A percentile compares a stretch with the other conserved stretches of the same genome.
Conservation (phyloP, 2,329 filamentous ascomycete genomes). For the Neocucurbitaria cava region DNA sequence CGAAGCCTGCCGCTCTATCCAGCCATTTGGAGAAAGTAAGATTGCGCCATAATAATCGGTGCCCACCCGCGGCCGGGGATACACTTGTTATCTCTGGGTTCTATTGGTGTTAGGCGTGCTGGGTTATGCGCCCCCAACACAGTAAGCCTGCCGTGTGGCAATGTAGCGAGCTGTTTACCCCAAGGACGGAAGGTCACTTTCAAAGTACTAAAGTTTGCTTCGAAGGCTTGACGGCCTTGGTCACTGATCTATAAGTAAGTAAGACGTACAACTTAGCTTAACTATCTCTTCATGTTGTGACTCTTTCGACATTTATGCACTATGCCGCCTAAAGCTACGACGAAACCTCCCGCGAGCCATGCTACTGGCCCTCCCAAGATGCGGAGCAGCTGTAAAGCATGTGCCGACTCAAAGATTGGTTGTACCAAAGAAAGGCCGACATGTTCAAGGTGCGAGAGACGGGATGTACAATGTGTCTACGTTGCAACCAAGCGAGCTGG, state of each 20-base stretch:
- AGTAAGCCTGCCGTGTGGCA: neutral
- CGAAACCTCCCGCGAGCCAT: neutral
- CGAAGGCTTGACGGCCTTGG: neutral
- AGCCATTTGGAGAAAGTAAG: neutral
- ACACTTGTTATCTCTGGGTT: neutral
- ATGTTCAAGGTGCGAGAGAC: conserved; percentile 11
- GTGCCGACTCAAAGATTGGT: conserved; percentile 9
- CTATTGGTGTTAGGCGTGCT: neutral
- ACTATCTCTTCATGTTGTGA: neutral
- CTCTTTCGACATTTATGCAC: neutral
- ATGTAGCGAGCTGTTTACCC: neutral
- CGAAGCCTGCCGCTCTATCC: too few relatives aligned
- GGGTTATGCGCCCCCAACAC: neutral
- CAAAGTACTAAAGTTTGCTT: neutral
- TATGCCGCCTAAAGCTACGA: neutral
- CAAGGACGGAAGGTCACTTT: neutral
- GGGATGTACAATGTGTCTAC: conserved; percentile 8
- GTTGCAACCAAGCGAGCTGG: conserved; percentile 8
- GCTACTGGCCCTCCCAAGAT: conserved; percentile 4
- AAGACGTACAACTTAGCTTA: neutral
- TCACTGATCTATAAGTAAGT: neutral
- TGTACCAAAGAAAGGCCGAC: conserved; percentile 12
- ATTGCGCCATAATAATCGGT: neutral
- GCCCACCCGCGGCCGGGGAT: neutral
- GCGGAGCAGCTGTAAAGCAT: conserved; percentile 14